phyloP scores from a whole-genome alignment of 148 eudicot species.

The Rhododendron kiyosumense region DNA sequence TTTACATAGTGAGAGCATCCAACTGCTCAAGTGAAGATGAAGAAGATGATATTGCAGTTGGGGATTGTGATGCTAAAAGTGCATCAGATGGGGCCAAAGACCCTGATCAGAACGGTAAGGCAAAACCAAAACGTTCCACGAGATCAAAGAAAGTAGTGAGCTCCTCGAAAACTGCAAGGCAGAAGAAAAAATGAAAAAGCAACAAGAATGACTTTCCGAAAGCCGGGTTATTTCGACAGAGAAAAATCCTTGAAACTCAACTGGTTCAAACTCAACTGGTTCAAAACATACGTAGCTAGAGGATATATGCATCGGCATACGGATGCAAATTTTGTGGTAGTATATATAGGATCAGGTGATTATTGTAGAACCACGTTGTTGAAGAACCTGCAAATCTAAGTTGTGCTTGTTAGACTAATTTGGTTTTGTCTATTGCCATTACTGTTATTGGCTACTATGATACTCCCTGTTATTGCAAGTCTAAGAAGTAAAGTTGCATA shows the following conservation, averaged over 20 bases:
- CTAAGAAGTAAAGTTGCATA: too few species aligned
- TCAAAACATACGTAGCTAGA: background rate
- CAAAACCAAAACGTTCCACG: background rate
- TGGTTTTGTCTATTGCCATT: background rate
- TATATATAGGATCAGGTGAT: background rate
- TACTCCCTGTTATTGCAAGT: background rate
- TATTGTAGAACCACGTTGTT: background rate
- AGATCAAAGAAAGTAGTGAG: background rate
- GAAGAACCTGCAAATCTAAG: background rate
- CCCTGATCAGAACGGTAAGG: background rate
- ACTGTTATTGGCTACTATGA: background rate
- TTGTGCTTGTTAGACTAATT: background rate
- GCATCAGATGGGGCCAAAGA: background rate
- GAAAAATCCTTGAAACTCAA: too few species aligned
- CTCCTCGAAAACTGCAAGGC: conserved; percentile 1
- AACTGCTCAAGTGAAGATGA: conserved; percentile 8
- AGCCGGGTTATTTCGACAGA: background rate
- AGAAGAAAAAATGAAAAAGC: background rate
- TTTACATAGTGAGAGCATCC: conserved; percentile 37
- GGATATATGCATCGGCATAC: background rate
- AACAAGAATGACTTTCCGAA: background rate
- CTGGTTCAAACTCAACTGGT: background rate
- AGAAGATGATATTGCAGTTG: background rate
- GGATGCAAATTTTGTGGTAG: background rate
- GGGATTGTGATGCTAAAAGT: background rate